phyloP scores from a whole-genome alignment of 2,329 filamentous ascomycete species.

The Emericellopsis atlantica region DNA sequence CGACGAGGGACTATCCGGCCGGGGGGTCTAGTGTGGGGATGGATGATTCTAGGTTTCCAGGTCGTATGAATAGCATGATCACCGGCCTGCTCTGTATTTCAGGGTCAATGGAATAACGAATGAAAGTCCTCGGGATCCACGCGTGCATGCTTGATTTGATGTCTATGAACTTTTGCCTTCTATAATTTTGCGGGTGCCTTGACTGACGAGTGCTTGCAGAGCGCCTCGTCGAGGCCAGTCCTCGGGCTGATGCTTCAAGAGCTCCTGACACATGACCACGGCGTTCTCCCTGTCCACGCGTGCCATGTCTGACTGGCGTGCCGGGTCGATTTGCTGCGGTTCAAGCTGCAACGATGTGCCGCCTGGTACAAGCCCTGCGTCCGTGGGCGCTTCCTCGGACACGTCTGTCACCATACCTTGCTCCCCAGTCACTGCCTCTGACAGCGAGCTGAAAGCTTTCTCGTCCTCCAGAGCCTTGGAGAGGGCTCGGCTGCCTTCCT shows the following conservation, averaged over 20 bases:
- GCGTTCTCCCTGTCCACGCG: constrained; percentile 48
- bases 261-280: constrained; percentile 42
- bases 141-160: not conserved
- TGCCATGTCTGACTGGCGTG: constrained; percentile 28
- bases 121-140: not conserved
- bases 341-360: constrained; percentile 20
- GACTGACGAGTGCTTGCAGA: too few species aligned
- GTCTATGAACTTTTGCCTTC: constrained; percentile 2
- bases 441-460: constrained; percentile 27
- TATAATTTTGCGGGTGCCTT: too few species aligned
- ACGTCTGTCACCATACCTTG: constrained; percentile 1
- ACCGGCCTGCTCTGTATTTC: constrained; percentile 20
- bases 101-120: constrained; percentile 12
- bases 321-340: constrained; percentile 32
- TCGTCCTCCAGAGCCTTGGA: constrained; percentile 26
- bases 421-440: constrained; percentile 33
- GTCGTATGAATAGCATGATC: constrained; percentile 27
- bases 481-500: constrained; percentile 34
- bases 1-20: constrained; percentile 19
- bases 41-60: constrained; percentile 24
- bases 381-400: constrained; percentile 7
- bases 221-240: too few species aligned
- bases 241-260: constrained; percentile 12
- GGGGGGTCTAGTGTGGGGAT: constrained; percentile 13
- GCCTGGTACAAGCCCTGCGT: constrained; percentile 11